Percentiles rank a stretch among this genome's conserved stretches.
These are phyloP conservation scores for Helianthus tuberosus DNA, from an alignment of 129 eudicot species.

Conservation along the genomic window DNA sequence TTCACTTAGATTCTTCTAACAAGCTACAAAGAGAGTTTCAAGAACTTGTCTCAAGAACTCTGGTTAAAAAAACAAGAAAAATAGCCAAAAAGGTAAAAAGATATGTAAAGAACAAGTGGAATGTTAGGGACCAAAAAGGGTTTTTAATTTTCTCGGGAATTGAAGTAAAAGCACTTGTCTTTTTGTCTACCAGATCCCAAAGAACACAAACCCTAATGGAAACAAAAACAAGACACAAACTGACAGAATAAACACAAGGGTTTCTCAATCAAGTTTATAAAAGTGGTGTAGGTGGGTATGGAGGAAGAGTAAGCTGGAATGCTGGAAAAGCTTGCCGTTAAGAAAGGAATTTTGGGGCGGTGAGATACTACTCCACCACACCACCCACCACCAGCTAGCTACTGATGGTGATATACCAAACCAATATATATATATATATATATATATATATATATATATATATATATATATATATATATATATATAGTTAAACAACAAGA, in stretches of 20 bases:
- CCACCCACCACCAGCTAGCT: slow-evolving; percentile 55
- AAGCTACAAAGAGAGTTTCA: slow-evolving; percentile 13
- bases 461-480: too few species aligned
- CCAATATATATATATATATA: too few species aligned
- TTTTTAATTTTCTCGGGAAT: slow-evolving; percentile 48
- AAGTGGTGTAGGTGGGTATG: slow-evolving; percentile 25
- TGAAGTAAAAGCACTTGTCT: slow-evolving; percentile 44
- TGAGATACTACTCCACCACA: slow-evolving; percentile 36
- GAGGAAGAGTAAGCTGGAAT: slow-evolving; percentile 53
- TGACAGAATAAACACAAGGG: slow-evolving; percentile 25
- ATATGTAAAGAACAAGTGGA: slow-evolving; percentile 15
- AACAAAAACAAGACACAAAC: slow-evolving; percentile 6
- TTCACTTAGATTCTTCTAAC: slow-evolving; percentile 12
- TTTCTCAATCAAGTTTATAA: slow-evolving; percentile 28
- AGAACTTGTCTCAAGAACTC: slow-evolving; percentile 15
- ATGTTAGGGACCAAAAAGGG: slow-evolving; percentile 35
- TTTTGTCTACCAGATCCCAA: slow-evolving; percentile 50
- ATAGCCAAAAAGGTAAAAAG: slow-evolving; percentile 29
- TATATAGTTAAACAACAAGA: slow-evolving; percentile 22
- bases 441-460: too few species aligned
- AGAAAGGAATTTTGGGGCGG: slow-evolving; percentile 40
- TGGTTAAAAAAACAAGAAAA: slow-evolving; percentile 23
- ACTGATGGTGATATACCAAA: slow-evolving; percentile 50
- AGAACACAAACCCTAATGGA: slow-evolving; percentile 31
- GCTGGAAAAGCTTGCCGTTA: slow-evolving; percentile 37